phyloP scores from a whole-genome alignment of 306 rosid genomes.

The Neltuma alba region DNA sequence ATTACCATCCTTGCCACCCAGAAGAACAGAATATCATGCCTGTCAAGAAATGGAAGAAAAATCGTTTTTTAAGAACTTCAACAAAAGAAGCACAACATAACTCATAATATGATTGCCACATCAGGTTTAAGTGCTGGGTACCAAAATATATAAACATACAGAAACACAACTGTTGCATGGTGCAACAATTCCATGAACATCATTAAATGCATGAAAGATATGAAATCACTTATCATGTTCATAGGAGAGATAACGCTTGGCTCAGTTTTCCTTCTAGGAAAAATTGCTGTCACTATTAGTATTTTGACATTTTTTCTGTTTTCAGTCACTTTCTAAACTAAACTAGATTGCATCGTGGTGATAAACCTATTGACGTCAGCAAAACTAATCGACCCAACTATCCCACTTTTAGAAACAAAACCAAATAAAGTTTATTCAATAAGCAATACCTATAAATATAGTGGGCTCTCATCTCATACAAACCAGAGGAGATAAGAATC shows the following conservation, averaged over 20 bases:
- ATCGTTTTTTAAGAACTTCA: conserved; percentile 6
- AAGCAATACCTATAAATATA: not conserved
- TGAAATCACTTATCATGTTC: not conserved
- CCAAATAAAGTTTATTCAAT: not conserved
- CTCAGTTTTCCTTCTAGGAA: not conserved
- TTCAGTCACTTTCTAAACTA: not conserved
- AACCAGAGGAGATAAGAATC: conserved; percentile 2
- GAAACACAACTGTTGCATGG: not conserved
- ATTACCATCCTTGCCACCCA: conserved; percentile 99
- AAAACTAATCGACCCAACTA: not conserved
- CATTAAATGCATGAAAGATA: not conserved
- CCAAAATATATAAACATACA: not conserved
- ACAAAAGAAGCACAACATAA: not conserved
- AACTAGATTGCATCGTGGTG: not conserved
- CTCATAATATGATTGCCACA: conserved; percentile 5
- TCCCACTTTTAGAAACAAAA: conserved; percentile 5
- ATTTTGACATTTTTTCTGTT: conserved; percentile 1
- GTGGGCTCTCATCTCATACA: conserved; percentile 4
- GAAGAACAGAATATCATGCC: conserved; percentile 96
- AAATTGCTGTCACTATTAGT: not conserved
- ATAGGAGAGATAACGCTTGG: not conserved
- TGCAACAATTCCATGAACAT: not conserved
- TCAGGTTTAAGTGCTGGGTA: not conserved
- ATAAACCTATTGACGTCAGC: not conserved
- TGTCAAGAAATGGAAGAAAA: conserved; percentile 46